These are phyloP conservation scores for Puccinia coronata DNA, from an alignment of 1,284 basidiomycete species.

Conservation along the genomic window DNA sequence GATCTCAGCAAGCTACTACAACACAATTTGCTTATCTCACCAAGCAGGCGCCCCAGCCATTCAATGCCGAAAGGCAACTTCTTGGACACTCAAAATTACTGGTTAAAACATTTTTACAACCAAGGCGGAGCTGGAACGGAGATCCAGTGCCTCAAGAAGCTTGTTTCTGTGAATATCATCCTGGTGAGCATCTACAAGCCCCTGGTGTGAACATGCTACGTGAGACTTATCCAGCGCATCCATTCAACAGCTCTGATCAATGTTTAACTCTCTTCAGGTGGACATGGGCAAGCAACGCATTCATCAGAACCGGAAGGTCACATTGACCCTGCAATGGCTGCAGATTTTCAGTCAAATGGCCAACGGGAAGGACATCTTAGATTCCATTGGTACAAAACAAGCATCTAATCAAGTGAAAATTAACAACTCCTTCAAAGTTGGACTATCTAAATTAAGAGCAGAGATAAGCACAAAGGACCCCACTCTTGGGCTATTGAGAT, in stretches of 20 bases:
- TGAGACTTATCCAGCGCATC: background rate
- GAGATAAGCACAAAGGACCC: too few relatives aligned
- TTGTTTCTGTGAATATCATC: background rate
- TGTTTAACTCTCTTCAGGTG: background rate
- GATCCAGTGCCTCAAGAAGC: background rate
- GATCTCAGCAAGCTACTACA: background rate
- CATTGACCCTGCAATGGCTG: background rate
- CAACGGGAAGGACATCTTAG: background rate
- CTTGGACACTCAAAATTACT: background rate
- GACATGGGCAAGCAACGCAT: background rate
- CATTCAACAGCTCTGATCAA: background rate
- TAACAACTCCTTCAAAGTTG: background rate
- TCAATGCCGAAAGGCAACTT: background rate
- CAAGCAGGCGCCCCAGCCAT: background rate
- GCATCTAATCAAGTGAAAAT: background rate
- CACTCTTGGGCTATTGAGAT: too few relatives aligned
- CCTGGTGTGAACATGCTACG: background rate
- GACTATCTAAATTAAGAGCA: background rate
- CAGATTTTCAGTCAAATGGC: background rate
- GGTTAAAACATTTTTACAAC: background rate
- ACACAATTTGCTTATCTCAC: background rate
- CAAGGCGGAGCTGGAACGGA: background rate
- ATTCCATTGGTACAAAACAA: background rate
- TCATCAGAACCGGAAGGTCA: background rate
- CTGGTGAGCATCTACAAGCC: background rate